These are phyloP conservation scores for Paraconiothyrium sp. DNA, from an alignment of 2,329 filamentous ascomycete genomes.

Conservation along the genomic window DNA sequence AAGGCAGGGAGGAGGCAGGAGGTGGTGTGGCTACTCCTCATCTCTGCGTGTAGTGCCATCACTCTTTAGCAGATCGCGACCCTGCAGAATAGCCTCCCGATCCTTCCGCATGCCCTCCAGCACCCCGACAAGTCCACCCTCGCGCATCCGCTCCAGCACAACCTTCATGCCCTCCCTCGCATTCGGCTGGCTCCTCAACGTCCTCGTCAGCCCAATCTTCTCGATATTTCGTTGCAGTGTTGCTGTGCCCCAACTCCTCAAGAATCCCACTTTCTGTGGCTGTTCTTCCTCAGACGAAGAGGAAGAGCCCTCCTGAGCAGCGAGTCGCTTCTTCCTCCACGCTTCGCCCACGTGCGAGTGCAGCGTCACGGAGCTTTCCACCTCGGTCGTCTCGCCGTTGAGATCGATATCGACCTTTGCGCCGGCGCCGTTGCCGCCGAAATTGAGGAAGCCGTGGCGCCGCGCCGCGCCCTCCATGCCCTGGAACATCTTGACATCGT, in stretches of 20 bases:
- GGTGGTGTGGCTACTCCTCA: conserved; percentile 30
- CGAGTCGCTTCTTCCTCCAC: conserved; percentile 60
- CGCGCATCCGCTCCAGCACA: conserved; percentile 75
- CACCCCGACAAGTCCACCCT: conserved; percentile 73
- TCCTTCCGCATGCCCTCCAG: conserved; percentile 75
- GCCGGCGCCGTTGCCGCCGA: conserved; percentile 33
- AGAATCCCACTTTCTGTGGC: conserved; percentile 63
- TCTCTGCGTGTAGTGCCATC: conserved; percentile 17
- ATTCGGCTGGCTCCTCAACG: conserved; percentile 80
- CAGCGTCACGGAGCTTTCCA: conserved; percentile 78
- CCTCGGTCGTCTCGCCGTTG: conserved; percentile 65
- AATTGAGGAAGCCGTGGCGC: conserved; percentile 45
- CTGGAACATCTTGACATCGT: conserved; percentile 39
- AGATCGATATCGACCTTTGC: conserved; percentile 36
- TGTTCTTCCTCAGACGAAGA: conserved; percentile 54
- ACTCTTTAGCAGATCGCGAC: conserved; percentile 27
- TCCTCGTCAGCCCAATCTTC: conserved; percentile 78
- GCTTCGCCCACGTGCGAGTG: conserved; percentile 76
- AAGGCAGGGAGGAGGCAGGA: neutral
- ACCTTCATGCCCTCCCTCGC: conserved; percentile 85
- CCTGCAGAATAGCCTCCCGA: conserved; percentile 54
- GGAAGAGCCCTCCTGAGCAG: conserved; percentile 49
- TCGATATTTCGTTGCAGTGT: conserved; percentile 84
- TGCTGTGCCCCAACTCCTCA: conserved; percentile 71
- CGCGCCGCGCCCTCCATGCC: conserved; percentile 43